phyloP scores from a whole-genome alignment of 2,329 filamentous ascomycete species.

The Cordyceps javanica region DNA sequence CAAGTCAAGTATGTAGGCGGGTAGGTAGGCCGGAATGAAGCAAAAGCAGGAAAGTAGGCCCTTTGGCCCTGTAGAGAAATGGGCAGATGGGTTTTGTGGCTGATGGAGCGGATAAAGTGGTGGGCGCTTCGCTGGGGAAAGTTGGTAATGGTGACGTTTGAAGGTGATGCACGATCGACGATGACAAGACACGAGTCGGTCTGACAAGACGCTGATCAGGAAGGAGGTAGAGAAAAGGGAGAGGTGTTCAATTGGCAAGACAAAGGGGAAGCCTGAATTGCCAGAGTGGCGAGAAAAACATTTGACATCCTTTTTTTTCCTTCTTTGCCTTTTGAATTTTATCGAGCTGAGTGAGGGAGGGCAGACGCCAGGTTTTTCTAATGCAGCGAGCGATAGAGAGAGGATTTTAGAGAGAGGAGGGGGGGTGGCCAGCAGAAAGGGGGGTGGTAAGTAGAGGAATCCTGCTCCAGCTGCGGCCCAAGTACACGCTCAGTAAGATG shows the following conservation, averaged over 20 bases:
- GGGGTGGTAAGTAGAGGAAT: background rate
- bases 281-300: background rate
- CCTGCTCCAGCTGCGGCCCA: background rate
- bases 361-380: background rate
- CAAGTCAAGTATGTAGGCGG: too few relatives aligned
- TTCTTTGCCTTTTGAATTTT: background rate
- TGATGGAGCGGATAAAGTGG: background rate
- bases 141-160: conserved; percentile 3
- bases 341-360: background rate
- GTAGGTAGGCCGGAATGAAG: too few relatives aligned
- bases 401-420: background rate
- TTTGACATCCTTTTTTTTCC: background rate
- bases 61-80: background rate
- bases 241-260: background rate
- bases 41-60: too few relatives aligned
- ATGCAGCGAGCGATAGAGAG: too few relatives aligned
- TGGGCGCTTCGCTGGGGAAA: background rate
- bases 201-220: background rate
- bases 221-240: too few relatives aligned
- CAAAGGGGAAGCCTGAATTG: background rate
- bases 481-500: too few relatives aligned
- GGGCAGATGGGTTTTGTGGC: background rate
- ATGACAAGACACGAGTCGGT: background rate
- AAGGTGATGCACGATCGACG: background rate
- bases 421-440: background rate